A percentile compares a stretch with the other conserved stretches of the same genome.
Conservation (phyloP, 495 filamentous ascomycete genomes). For the Entonaema liquescens region DNA sequence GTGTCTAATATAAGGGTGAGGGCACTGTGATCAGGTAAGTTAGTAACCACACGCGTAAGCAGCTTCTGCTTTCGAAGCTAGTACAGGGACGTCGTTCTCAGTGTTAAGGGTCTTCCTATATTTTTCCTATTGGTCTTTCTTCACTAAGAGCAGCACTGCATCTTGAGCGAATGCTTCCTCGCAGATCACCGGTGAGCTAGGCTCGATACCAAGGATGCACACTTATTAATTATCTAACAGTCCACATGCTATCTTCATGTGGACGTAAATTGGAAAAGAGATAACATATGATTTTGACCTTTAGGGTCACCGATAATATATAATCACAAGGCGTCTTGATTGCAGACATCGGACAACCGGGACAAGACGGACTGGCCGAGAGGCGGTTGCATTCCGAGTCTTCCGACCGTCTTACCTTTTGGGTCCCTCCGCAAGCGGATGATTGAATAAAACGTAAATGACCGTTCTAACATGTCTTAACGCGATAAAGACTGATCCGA, state of each 20-base stretch:
- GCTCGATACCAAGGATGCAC: background rate
- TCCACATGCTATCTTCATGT: background rate
- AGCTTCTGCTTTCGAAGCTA: background rate
- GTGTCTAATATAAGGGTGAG: background rate
- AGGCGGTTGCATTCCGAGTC: constrained; percentile 1
- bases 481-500: background rate
- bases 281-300: background rate
- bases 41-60: background rate
- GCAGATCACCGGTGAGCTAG: background rate
- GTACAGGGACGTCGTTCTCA: background rate
- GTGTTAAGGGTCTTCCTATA: no score
- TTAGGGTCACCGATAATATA: background rate
- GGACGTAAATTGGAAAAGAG: background rate
- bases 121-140: no score
- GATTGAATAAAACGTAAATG: background rate
- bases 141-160: background rate
- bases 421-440: background rate
- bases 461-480: background rate
- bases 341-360: background rate
- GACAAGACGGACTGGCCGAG: background rate
- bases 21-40: background rate
- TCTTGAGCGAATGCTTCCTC: background rate
- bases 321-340: background rate
- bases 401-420: background rate
- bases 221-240: background rate